Percentiles rank a stretch among this genome's conserved stretches.
Evolutionary conservation across 352 stramenopile genomes (phyloP).

Genomic region (Phytophthora tentaculata): DNA sequence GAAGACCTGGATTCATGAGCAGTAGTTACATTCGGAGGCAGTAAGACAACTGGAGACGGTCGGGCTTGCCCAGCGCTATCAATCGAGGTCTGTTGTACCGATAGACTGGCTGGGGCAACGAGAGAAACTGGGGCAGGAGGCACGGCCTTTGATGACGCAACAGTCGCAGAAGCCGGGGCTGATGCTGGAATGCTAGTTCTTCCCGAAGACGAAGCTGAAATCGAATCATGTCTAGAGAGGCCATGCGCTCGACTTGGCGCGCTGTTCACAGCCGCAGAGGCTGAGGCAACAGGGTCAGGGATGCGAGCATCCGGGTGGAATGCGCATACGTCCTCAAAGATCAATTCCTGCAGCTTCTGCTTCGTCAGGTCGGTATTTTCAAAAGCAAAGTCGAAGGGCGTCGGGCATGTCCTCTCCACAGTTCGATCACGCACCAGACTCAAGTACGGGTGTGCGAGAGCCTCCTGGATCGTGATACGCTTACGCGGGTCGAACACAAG

Average conservation of each 20-base stretch:
- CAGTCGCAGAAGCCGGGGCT: constrained; percentile 13
- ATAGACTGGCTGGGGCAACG: constrained; percentile 19
- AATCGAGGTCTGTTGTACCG: constrained; percentile 13
- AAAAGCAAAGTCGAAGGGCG: constrained; percentile 87
- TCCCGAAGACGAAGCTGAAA: constrained; percentile 19
- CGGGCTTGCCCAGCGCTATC: constrained; percentile 27
- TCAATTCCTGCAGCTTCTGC: constrained; percentile 90
- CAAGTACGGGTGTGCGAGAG: constrained; percentile 83
- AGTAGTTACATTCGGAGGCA: constrained; percentile 33
- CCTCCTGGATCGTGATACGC: constrained; percentile 82
- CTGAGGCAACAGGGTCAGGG: constrained; percentile 36
- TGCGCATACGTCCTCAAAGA: constrained; percentile 90
- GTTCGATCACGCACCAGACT: constrained; percentile 73
- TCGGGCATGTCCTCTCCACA: constrained; percentile 79
- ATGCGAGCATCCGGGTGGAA: constrained; percentile 88
- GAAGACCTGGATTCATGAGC: constrained; percentile 25
- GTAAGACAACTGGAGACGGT: constrained; percentile 46
- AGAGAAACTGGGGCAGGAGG: constrained; percentile 34
- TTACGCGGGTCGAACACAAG: constrained; percentile 93
- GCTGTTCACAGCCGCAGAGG: constrained; percentile 18
- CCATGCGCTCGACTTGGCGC: constrained; percentile 22
- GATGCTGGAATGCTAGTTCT: constrained; percentile 18
- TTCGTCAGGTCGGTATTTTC: constrained; percentile 91
- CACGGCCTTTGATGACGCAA: constrained; percentile 19
- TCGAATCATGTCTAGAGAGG: constrained; percentile 23